Conservation (phyloP, 192 early-diverging fungal species). For the Coemansia sp. region DNA sequence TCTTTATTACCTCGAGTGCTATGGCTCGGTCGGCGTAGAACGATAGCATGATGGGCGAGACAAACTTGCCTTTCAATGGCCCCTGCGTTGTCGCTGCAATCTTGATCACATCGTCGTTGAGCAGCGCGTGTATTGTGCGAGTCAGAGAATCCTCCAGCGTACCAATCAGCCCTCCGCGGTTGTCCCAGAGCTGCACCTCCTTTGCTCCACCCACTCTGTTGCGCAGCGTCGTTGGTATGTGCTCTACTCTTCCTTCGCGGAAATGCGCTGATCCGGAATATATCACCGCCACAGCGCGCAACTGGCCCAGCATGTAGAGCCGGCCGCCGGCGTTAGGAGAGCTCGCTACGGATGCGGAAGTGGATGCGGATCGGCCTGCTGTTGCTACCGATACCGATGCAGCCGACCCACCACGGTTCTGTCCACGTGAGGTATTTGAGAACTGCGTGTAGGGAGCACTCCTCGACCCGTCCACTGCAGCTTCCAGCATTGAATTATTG, state of each 20-base stretch:
- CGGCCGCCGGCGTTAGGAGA: no score
- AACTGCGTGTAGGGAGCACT: no score
- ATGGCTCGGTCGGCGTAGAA: conserved; percentile 26
- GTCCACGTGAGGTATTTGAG: no score
- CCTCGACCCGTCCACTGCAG: no score
- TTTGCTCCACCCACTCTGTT: conserved; percentile 13
- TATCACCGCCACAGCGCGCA: conserved; percentile 28
- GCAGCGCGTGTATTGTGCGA: conserved; percentile 19
- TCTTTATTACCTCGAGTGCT: conserved; percentile 16
- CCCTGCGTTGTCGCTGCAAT: conserved; percentile 19
- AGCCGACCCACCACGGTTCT: no score
- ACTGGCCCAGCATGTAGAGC: conserved; percentile 41
- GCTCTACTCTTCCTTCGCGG: conserved; percentile 8
- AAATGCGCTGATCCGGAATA: conserved; percentile 29
- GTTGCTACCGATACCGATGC: no score
- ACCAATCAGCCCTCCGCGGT: conserved; percentile 16
- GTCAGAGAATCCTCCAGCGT: conserved; percentile 40
- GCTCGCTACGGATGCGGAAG: no score
- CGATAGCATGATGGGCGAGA: conserved; percentile 34
- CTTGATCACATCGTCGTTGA: conserved; percentile 22
- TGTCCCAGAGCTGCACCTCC: conserved; percentile 37
- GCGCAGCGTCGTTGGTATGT: conserved; percentile 29
- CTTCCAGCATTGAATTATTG: no score
- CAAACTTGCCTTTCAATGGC: conserved; percentile 28
- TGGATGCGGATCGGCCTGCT: no score